Conservation (phyloP, 768 basidiomycete genomes). For the Rhizopogon sp. region DNA sequence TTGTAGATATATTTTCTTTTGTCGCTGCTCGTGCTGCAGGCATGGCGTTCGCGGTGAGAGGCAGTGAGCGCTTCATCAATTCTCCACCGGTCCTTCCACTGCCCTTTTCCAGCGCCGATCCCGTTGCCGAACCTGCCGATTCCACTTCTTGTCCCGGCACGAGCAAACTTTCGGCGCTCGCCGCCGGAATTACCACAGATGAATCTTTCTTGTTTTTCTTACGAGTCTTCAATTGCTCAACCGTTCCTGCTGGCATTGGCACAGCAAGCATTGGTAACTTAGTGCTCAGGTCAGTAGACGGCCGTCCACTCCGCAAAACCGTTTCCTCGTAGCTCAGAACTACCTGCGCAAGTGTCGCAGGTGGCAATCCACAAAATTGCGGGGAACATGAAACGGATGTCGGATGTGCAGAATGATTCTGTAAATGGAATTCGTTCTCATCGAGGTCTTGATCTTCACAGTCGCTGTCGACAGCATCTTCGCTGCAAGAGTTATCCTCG, state of each 20-base stretch:
- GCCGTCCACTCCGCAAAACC: slow-evolving; percentile 11
- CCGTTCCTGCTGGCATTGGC: slow-evolving; percentile 4
- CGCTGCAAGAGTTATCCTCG: slow-evolving; percentile 43
- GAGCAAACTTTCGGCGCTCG: slow-evolving; percentile 8
- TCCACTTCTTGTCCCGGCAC: slow-evolving; percentile 6
- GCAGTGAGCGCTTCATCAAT: slow-evolving; percentile 31
- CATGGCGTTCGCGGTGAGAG: slow-evolving; percentile 38
- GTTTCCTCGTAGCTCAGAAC: slow-evolving; percentile 37
- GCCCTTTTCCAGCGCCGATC: slow-evolving; percentile 28
- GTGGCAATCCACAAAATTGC: slow-evolving; percentile 9
- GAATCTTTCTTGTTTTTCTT: slow-evolving; percentile 43
- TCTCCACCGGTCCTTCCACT: slow-evolving; percentile 24
- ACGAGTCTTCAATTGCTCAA: slow-evolving; percentile 15
- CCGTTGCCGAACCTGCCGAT: slow-evolving; percentile 28
- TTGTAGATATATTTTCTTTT: slow-evolving; percentile 28
- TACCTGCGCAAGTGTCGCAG: slow-evolving; percentile 31
- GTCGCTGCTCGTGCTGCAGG: slow-evolving; percentile 36
- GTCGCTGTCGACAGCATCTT: slow-evolving; percentile 40
- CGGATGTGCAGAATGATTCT: slow-evolving; percentile 18
- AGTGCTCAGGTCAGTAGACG: slow-evolving; percentile 17
- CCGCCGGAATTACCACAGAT: slow-evolving; percentile 25
- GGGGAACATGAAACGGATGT: slow-evolving; percentile 11
- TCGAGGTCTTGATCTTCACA: slow-evolving; percentile 34
- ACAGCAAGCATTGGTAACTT: slow-evolving; percentile 22
- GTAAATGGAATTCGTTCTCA: slow-evolving; percentile 23